phyloP scores from a whole-genome alignment of 2,329 filamentous ascomycete species.

The Fonsecaea pugnacius region DNA sequence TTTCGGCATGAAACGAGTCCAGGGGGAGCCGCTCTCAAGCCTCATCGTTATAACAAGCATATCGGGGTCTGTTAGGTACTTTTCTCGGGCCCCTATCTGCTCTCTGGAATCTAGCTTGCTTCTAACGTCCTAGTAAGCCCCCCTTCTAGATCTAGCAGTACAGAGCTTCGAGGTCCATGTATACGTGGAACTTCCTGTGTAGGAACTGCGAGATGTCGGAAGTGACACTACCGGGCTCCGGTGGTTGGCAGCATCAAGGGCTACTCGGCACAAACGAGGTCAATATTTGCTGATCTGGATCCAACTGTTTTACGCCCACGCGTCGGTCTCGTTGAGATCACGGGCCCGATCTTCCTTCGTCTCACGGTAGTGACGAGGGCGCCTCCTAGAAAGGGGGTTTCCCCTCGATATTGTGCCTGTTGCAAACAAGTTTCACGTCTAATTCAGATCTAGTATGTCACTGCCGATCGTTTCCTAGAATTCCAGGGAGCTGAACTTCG shows the following conservation, averaged over 20 bases:
- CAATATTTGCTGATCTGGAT: background rate
- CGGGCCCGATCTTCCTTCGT: background rate
- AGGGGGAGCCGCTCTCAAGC: background rate
- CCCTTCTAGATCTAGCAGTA: background rate
- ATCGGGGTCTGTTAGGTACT: background rate
- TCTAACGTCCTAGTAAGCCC: background rate
- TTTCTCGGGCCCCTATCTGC: background rate
- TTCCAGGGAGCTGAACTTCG: constrained; percentile 1
- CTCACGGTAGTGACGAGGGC: background rate
- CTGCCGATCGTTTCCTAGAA: constrained; percentile 1
- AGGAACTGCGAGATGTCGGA: background rate
- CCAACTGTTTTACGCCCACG: background rate
- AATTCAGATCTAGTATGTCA: background rate
- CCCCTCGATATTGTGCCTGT: background rate
- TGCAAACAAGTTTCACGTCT: background rate
- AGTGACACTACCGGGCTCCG: background rate
- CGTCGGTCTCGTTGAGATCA: background rate
- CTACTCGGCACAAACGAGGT: background rate
- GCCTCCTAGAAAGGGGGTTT: background rate
- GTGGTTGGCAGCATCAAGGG: background rate
- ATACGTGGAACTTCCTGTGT: background rate
- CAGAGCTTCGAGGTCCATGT: background rate
- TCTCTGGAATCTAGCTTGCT: background rate
- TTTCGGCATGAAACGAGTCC: background rate
- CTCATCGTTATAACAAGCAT: constrained; percentile 2